These are phyloP conservation scores for Pythium phragmiticola DNA, from an alignment of 352 stramenopile genomes.

Conservation along the genomic window DNA sequence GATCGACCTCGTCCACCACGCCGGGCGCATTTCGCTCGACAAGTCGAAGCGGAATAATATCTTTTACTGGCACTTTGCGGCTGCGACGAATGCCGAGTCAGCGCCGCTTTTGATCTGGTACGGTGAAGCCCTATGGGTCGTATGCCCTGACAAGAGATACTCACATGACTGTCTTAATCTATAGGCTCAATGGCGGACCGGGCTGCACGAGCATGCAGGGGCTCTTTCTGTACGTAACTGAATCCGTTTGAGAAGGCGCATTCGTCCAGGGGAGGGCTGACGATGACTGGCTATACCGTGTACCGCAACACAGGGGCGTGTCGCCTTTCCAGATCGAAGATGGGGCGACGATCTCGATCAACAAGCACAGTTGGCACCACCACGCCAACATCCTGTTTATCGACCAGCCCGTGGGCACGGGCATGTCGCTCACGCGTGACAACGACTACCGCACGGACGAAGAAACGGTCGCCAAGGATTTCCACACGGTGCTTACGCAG, in stretches of 20 bases:
- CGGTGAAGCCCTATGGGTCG: not conserved
- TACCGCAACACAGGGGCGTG: constrained; percentile 29
- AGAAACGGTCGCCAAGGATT: constrained; percentile 63
- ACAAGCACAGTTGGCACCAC: constrained; percentile 76
- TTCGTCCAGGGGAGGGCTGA: no score
- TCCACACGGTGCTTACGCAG: constrained; percentile 92
- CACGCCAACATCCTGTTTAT: constrained; percentile 82
- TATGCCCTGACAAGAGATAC: not conserved
- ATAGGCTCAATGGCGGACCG: constrained; percentile 75
- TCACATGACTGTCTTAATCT: not conserved
- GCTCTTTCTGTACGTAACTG: constrained; percentile 54
- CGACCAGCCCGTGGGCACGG: constrained; percentile 78
- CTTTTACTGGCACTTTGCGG: constrained; percentile 84
- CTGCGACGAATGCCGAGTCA: constrained; percentile 40
- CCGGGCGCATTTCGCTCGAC: constrained; percentile 54
- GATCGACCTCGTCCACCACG: constrained; percentile 62
- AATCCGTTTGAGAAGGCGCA: no score
- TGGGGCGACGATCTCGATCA: constrained; percentile 49
- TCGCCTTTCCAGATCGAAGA: constrained; percentile 68
- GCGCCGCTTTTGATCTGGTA: constrained; percentile 74
- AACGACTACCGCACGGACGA: constrained; percentile 59
- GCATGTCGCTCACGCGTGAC: constrained; percentile 63
- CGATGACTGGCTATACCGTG: not conserved
- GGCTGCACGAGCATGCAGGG: constrained; percentile 84
- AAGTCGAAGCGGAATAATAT: constrained; percentile 49